Percentiles rank a stretch among this genome's conserved stretches.
Evolutionary conservation across 2,329 filamentous ascomycete genomes (phyloP).

Genomic region (Tetracladium maxilliforme): DNA sequence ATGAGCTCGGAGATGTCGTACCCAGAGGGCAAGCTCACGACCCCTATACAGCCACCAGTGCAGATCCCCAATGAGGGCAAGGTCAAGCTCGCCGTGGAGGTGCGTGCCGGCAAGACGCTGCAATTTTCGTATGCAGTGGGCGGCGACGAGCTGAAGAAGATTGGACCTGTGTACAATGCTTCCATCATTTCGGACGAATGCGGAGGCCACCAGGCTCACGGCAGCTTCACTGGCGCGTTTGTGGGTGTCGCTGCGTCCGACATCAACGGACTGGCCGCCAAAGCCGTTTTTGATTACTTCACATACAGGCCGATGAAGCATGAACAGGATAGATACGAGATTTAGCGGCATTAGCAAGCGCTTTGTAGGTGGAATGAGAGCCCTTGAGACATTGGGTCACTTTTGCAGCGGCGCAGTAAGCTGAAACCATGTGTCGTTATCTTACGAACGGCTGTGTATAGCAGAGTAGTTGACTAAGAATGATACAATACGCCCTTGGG

Average conservation of each 20-base stretch:
- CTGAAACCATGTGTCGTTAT: no score
- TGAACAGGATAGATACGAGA: conserved; percentile 31
- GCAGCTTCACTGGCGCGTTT: conserved; percentile 50
- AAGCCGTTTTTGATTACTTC: conserved; percentile 36
- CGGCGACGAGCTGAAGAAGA: conserved; percentile 24
- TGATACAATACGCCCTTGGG: no score
- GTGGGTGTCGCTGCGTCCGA: conserved; percentile 40
- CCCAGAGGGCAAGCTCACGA: conserved; percentile 30
- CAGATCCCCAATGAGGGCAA: conserved; percentile 37
- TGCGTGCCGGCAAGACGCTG: conserved; percentile 33
- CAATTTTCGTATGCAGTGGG: conserved; percentile 42
- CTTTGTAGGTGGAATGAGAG: no score
- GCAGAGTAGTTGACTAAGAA: no score
- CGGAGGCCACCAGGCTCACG: conserved; percentile 42
- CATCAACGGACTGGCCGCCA: conserved; percentile 30
- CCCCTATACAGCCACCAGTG: conserved; percentile 25
- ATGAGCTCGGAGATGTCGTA: conserved; percentile 40
- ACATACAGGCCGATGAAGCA: conserved; percentile 31
- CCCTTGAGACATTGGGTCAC: no score
- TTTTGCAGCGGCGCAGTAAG: no score
- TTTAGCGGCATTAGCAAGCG: no score
- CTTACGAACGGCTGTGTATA: no score
- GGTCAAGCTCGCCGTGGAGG: conserved; percentile 32
- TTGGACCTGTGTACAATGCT: conserved; percentile 42
- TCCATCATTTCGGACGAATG: conserved; percentile 48